These are phyloP conservation scores for Aureoboletus auriporus DNA, from an alignment of 768 basidiomycete species.

Conservation along the genomic window DNA sequence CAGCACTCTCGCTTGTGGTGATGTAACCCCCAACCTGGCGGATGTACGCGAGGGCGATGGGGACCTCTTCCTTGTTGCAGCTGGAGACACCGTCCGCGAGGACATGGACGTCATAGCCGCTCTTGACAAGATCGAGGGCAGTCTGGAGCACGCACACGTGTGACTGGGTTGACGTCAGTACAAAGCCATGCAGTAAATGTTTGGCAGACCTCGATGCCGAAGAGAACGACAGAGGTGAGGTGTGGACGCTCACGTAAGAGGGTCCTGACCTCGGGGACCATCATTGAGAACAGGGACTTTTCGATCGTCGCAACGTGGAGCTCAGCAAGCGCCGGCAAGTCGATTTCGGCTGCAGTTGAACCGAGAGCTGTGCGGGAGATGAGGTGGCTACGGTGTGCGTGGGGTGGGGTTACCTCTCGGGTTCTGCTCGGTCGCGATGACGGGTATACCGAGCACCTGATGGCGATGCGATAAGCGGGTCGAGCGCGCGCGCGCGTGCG, in stretches of 20 bases:
- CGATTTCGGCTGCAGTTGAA: conserved; percentile 59
- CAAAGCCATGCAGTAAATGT: not conserved
- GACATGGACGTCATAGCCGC: conserved; percentile 55
- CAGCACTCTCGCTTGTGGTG: conserved; percentile 76
- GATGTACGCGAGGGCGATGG: conserved; percentile 66
- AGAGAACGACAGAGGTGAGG: conserved; percentile 63
- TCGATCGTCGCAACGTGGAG: conserved; percentile 60
- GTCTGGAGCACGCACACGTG: conserved; percentile 91
- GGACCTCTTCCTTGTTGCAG: conserved; percentile 75
- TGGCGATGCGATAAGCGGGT: not conserved
- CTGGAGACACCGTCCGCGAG: conserved; percentile 85
- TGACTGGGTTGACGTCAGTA: conserved; percentile 44
- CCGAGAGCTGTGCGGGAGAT: conserved; percentile 53
- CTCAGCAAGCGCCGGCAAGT: conserved; percentile 47
- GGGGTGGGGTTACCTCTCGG: conserved; percentile 51
- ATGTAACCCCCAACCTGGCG: conserved; percentile 72
- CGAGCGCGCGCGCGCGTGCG: not conserved
- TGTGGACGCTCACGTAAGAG: conserved; percentile 45
- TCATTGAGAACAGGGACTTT: conserved; percentile 87
- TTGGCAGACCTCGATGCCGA: conserved; percentile 79
- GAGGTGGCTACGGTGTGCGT: not conserved
- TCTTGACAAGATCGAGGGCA: conserved; percentile 58
- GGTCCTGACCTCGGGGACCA: conserved; percentile 58
- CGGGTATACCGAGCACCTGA: conserved; percentile 61
- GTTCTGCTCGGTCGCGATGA: conserved; percentile 85